phyloP scores from a whole-genome alignment of 164 flowering plant species.

The Chimonanthus praecox region DNA sequence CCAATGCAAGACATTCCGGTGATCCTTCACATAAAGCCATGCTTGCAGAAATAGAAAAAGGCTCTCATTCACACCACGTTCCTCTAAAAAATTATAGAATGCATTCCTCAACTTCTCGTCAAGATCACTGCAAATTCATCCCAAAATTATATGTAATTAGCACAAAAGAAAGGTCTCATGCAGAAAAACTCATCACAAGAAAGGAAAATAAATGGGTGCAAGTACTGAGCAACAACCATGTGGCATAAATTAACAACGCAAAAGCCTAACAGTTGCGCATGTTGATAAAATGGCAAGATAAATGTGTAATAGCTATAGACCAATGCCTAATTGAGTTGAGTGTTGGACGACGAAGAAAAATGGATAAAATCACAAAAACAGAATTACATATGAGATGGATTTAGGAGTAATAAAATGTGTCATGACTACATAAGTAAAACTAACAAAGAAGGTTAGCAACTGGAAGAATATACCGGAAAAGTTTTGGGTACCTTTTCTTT shows the following conservation, averaged over 20 bases:
- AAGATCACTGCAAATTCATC: conserved; percentile 46
- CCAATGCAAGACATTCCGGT: conserved; percentile 73
- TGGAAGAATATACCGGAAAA: no score
- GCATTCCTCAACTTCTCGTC: conserved; percentile 61
- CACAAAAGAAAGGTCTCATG: not conserved
- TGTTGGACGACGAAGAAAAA: no score
- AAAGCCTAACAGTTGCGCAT: not conserved
- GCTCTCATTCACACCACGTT: conserved; percentile 75
- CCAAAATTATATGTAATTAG: not conserved
- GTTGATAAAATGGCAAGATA: no score
- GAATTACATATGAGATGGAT: no score
- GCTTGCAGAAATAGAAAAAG: conserved; percentile 91
- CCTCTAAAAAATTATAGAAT: conserved; percentile 60
- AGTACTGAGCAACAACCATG: not conserved
- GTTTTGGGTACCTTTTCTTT: no score
- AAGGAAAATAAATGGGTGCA: not conserved
- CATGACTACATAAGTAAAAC: no score
- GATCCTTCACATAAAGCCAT: conserved; percentile 95
- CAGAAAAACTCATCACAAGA: not conserved
- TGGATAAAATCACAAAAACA: no score
- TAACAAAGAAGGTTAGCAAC: no score
- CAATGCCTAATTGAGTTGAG: no score
- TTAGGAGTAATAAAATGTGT: no score
- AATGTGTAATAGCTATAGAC: no score
- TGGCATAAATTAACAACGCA: not conserved